A percentile compares a stretch with the other conserved stretches of the same genome.
Conservation (phyloP, 83 land plant species). For the Larix sibirica region DNA sequence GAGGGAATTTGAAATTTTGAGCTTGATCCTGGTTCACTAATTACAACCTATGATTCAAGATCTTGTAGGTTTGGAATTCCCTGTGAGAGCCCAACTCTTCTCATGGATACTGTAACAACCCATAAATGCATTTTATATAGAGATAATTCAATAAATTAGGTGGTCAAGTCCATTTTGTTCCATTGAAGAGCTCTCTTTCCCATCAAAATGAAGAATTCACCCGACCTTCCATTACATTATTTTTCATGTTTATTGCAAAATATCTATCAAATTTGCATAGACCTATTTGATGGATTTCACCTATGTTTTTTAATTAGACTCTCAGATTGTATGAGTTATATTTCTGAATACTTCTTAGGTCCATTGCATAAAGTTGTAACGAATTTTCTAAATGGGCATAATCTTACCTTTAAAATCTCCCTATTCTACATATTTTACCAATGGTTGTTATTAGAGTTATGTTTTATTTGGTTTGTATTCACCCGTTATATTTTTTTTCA, state of each 20-base stretch:
- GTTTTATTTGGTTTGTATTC: too few relatives aligned
- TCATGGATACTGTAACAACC: background rate
- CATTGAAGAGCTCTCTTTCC: too few relatives aligned
- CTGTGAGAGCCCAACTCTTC: constrained; percentile 21
- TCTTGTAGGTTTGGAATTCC: constrained; percentile 16
- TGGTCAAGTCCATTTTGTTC: background rate
- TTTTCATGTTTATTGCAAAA: too few relatives aligned
- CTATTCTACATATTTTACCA: background rate
- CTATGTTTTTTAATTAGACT: too few relatives aligned
- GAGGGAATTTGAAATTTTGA: too few relatives aligned
- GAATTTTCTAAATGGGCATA: background rate
- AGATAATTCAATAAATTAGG: background rate
- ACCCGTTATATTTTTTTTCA: too few relatives aligned
- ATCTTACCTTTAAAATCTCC: background rate
- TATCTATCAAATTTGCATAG: background rate
- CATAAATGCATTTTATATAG: background rate
- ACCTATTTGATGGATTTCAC: background rate
- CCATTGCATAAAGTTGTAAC: background rate
- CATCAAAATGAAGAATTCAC: too few relatives aligned
- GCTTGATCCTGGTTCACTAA: too few relatives aligned
- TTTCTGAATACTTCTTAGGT: background rate
- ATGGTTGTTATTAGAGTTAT: background rate
- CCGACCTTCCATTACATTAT: background rate
- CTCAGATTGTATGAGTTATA: background rate
- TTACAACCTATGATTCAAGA: too few relatives aligned